phyloP scores from a whole-genome alignment of 768 basidiomycete species.

The Trametes cubensis region DNA sequence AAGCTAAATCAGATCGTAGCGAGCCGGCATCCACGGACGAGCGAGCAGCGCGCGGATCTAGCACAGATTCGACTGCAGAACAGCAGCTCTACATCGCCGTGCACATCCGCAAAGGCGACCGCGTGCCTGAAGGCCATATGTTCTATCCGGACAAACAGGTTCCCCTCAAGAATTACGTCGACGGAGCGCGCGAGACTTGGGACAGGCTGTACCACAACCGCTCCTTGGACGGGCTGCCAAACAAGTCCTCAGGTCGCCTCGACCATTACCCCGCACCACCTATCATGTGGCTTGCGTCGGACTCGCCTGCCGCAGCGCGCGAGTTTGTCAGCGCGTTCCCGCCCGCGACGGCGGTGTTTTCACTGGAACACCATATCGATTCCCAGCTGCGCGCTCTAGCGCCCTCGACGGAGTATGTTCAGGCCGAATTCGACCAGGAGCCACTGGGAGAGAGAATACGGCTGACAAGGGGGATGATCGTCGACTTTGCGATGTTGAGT shows the following conservation, averaged over 20 bases:
- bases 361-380: conserved; percentile 46
- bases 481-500: conserved; percentile 67
- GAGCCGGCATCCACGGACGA: background rate
- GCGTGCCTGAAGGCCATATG: conserved; percentile 22
- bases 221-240: background rate
- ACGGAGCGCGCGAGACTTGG: conserved; percentile 48
- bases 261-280: conserved; percentile 33
- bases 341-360: conserved; percentile 43
- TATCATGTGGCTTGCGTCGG: conserved; percentile 62
- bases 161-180: conserved; percentile 51
- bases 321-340: conserved; percentile 47
- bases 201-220: conserved; percentile 37
- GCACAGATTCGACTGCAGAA: background rate
- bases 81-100: conserved; percentile 50
- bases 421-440: conserved; percentile 50
- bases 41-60: background rate
- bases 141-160: conserved; percentile 38
- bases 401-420: conserved; percentile 56
- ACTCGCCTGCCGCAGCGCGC: conserved; percentile 48
- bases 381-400: conserved; percentile 49
- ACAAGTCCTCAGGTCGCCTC: conserved; percentile 22
- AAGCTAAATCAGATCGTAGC: background rate
- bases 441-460: conserved; percentile 43
- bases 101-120: conserved; percentile 68
- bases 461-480: conserved; percentile 65